Conservation (phyloP, 2,329 filamentous ascomycete species). For the Corinectria fuckeliana region DNA sequence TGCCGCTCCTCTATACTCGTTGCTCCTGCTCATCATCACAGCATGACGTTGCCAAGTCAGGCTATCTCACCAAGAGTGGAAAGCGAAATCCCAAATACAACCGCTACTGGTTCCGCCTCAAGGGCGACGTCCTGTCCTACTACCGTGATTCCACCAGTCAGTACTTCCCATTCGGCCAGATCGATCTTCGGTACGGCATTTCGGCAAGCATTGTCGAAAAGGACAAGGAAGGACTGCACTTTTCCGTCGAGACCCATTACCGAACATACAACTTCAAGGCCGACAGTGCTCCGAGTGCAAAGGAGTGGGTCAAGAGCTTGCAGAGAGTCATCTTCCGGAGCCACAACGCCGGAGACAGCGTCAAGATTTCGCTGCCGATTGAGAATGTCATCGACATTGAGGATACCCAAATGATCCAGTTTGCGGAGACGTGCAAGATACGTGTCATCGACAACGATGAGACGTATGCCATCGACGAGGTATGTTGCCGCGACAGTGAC, state of each 20-base stretch:
- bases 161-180: slow-evolving; percentile 90
- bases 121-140: slow-evolving; percentile 91
- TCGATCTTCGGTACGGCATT: slow-evolving; percentile 90
- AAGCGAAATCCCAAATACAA: slow-evolving; percentile 87
- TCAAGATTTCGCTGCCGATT: slow-evolving; percentile 92
- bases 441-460: slow-evolving; percentile 92
- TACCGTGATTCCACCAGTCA: slow-evolving; percentile 82
- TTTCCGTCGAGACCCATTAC: slow-evolving; percentile 82
- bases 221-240: slow-evolving; percentile 77
- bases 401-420: slow-evolving; percentile 87
- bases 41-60: slow-evolving; percentile 81
- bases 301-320: slow-evolving; percentile 94
- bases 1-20: slow-evolving; percentile 2
- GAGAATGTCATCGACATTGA: slow-evolving; percentile 91
- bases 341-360: slow-evolving; percentile 94
- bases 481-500: slow-evolving; percentile 46
- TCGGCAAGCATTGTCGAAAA: slow-evolving; percentile 81
- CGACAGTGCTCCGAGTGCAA: slow-evolving; percentile 85
- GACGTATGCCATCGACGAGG: slow-evolving; percentile 94
- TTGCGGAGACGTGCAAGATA: slow-evolving; percentile 93
- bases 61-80: slow-evolving; percentile 86
- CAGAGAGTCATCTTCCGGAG: slow-evolving; percentile 95
- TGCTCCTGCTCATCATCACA: slow-evolving; percentile 43
- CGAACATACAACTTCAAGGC: slow-evolving; percentile 87
- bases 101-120: slow-evolving; percentile 91